A percentile compares a stretch with the other conserved stretches of the same genome.
phyloP scores from a whole-genome alignment of 2,329 filamentous ascomycete genomes.

The Chrysosphaeria jannelii region DNA sequence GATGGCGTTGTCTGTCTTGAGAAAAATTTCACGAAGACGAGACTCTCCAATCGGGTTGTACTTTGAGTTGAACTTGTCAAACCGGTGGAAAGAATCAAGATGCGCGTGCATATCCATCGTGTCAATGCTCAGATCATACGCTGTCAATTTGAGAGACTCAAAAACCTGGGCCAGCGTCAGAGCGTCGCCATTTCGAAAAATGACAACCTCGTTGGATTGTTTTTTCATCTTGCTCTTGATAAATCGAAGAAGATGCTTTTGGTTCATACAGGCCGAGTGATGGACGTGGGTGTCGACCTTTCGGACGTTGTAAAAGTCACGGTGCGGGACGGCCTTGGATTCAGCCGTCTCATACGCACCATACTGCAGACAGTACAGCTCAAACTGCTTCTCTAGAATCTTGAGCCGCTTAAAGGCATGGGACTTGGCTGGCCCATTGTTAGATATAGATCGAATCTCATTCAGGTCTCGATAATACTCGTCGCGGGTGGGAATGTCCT shows the following conservation, averaged over 20 bases:
- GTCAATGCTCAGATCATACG: constrained; percentile 93
- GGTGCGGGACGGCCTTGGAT: constrained; percentile 87
- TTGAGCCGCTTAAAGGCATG: constrained; percentile 86
- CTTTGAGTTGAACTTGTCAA: constrained; percentile 98
- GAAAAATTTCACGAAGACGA: constrained; percentile 80
- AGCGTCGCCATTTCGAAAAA: constrained; percentile 75
- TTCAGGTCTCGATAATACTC: constrained; percentile 95
- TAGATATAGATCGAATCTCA: constrained; percentile 59
- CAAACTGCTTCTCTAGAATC: constrained; percentile 91
- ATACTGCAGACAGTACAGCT: constrained; percentile 74
- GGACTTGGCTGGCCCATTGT: constrained; percentile 85
- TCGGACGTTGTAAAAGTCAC: constrained; percentile 96
- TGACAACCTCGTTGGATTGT: constrained; percentile 71
- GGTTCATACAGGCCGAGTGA: constrained; percentile 98
- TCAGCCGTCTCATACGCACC: constrained; percentile 96
- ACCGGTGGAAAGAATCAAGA: constrained; percentile 91
- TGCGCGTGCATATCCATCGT: constrained; percentile 98
- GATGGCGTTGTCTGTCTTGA: constrained; percentile 97
- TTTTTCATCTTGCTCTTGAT: constrained; percentile 99
- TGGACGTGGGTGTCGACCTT: constrained; percentile 99
- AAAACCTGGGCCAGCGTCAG: constrained; percentile 83
- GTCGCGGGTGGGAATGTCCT: constrained; percentile 68
- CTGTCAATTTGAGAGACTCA: constrained; percentile 86
- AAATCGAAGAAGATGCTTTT: constrained; percentile 90
- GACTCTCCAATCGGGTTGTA: constrained; percentile 96